Evolutionary conservation across 768 basidiomycete genomes (phyloP).

Genomic region (Leucosporidium yakuticum): DNA sequence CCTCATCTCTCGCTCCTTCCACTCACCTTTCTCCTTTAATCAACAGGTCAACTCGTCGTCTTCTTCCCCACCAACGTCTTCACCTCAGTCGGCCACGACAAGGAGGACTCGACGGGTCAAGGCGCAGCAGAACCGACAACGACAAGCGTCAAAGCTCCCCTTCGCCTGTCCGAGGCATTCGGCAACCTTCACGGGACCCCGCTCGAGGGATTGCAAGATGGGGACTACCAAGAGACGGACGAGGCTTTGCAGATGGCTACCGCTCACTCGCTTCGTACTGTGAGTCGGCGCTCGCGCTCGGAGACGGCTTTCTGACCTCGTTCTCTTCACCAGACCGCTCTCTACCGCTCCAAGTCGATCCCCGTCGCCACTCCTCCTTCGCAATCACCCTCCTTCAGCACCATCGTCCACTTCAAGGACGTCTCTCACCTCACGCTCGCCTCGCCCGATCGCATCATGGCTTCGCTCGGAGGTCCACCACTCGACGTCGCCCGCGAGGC

Average conservation of each 20-base stretch:
- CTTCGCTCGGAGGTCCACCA: constrained; percentile 7
- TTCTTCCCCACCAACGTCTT: constrained; percentile 28
- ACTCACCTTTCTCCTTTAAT: background rate
- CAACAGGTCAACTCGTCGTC: constrained; percentile 23
- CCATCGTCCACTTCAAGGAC: constrained; percentile 33
- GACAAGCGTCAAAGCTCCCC: constrained; percentile 7
- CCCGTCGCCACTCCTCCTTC: background rate
- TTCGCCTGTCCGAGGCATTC: constrained; percentile 31
- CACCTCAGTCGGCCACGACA: background rate
- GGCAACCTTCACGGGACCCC: constrained; percentile 18
- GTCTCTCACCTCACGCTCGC: constrained; percentile 32
- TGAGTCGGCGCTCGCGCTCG: background rate
- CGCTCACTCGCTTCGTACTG: constrained; percentile 3
- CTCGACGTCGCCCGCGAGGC: constrained; percentile 23
- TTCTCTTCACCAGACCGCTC: background rate
- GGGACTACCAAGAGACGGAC: constrained; percentile 31
- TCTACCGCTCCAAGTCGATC: background rate
- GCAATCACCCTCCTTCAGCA: constrained; percentile 19
- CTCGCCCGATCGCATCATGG: constrained; percentile 1
- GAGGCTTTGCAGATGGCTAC: constrained; percentile 27
- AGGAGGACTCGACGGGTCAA: background rate
- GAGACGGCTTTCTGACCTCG: background rate
- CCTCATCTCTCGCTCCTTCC: too few species aligned
- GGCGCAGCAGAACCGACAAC: constrained; percentile 8
- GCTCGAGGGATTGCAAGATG: constrained; percentile 13